These are phyloP conservation scores for Myrmaecium sp. DNA, from an alignment of 2,329 filamentous ascomycete genomes.

Conservation along the genomic window DNA sequence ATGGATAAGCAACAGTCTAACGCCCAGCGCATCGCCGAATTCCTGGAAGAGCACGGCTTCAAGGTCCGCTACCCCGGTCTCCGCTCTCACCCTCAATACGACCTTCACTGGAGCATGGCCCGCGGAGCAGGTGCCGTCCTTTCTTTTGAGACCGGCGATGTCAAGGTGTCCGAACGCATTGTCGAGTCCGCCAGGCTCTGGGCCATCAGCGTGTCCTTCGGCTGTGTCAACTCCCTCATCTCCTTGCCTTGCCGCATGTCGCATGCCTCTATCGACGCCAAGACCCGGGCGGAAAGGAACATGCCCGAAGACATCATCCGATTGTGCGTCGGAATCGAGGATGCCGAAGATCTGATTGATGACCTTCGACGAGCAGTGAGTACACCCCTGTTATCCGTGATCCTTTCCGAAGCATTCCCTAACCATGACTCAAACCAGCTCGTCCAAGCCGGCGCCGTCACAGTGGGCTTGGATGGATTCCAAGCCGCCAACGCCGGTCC, in stretches of 20 bases:
- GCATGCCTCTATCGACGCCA: slow-evolving; percentile 93
- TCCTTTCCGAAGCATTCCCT: background rate
- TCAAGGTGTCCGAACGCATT: slow-evolving; percentile 70
- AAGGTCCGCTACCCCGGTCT: slow-evolving; percentile 88
- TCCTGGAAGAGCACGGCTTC: slow-evolving; percentile 79
- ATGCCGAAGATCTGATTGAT: slow-evolving; percentile 78
- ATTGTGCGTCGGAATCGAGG: slow-evolving; percentile 91
- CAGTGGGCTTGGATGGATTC: slow-evolving; percentile 68
- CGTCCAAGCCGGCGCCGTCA: slow-evolving; percentile 86
- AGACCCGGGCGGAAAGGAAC: slow-evolving; percentile 70
- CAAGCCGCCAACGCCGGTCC: slow-evolving; percentile 35
- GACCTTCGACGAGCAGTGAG: slow-evolving; percentile 80
- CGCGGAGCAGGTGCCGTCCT: slow-evolving; percentile 86
- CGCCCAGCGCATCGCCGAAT: slow-evolving; percentile 77
- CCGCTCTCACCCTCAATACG: slow-evolving; percentile 89
- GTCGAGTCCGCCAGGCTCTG: slow-evolving; percentile 84
- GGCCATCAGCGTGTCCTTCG: slow-evolving; percentile 94
- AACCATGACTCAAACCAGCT: slow-evolving; percentile 28
- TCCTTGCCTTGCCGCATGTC: slow-evolving; percentile 99
- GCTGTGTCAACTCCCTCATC: slow-evolving; percentile 95
- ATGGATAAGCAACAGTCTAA: slow-evolving; percentile 98
- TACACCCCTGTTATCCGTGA: slow-evolving; percentile 11
- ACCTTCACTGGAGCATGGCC: slow-evolving; percentile 89
- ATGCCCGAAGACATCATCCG: slow-evolving; percentile 96
- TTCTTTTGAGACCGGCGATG: slow-evolving; percentile 87